A percentile compares a stretch with the other conserved stretches of the same genome.
phyloP scores from a whole-genome alignment of 1,284 basidiomycete species.

The Ustanciosporium gigantosporum region DNA sequence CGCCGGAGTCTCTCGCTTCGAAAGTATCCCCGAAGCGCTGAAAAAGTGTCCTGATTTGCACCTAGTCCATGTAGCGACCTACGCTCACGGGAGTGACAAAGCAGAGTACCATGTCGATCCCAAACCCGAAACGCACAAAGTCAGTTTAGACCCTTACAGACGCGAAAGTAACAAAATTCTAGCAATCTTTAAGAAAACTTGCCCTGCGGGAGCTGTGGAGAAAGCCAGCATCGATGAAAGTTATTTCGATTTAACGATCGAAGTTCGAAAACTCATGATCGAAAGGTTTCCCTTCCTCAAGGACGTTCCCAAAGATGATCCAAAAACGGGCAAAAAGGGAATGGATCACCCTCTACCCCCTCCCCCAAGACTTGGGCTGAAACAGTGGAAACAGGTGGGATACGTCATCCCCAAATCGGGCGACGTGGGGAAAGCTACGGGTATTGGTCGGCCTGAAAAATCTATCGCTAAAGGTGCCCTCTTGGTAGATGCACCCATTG shows the following conservation, averaged over 20 bases:
- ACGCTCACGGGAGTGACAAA: conserved; percentile 66
- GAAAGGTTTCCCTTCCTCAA: conserved; percentile 71
- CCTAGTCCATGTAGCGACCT: conserved; percentile 92
- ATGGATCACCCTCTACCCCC: conserved; percentile 80
- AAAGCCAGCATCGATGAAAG: conserved; percentile 69
- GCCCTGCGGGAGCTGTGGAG: conserved; percentile 69
- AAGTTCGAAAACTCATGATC: conserved; percentile 55
- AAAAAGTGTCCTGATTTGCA: conserved; percentile 82
- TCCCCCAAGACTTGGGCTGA: conserved; percentile 67
- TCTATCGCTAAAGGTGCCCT: conserved; percentile 28
- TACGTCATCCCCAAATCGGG: conserved; percentile 72
- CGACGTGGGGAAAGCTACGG: conserved; percentile 52
- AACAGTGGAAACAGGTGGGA: conserved; percentile 72
- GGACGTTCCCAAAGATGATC: conserved; percentile 26
- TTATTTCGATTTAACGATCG: conserved; percentile 58
- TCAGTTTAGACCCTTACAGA: conserved; percentile 90
- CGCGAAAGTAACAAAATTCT: conserved; percentile 87
- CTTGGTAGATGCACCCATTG: conserved; percentile 34
- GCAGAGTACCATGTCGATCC: conserved; percentile 81
- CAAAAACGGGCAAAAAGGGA: conserved; percentile 63
- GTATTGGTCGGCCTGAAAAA: conserved; percentile 44
- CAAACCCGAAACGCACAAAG: conserved; percentile 88
- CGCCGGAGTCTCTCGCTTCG: conserved; percentile 77
- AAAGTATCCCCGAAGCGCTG: conserved; percentile 63
- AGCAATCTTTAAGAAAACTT: conserved; percentile 77